Conservation (phyloP, 2,329 filamentous ascomycete genomes). For the Diplodia seriata region DNA sequence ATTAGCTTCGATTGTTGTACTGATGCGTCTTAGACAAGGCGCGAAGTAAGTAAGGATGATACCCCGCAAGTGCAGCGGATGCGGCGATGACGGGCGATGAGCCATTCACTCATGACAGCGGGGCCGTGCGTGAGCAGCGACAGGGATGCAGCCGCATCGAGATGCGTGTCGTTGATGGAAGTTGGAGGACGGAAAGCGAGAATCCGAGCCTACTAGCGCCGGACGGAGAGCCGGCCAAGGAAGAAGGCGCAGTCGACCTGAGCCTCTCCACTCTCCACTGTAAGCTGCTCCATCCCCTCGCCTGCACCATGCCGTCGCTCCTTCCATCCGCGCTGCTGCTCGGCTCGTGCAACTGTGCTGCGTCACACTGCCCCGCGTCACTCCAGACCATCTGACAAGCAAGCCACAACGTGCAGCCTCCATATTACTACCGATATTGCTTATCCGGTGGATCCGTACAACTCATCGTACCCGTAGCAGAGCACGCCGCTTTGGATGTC, state of each 20-base stretch:
- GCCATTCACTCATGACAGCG: too few species aligned
- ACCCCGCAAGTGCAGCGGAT: neutral
- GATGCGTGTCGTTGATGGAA: too few species aligned
- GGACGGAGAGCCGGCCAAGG: neutral
- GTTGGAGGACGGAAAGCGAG: neutral
- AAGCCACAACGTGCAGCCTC: constrained; percentile 3
- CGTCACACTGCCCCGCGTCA: neutral
- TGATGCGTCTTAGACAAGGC: neutral
- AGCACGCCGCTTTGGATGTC: constrained; percentile 29
- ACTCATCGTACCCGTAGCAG: constrained; percentile 32
- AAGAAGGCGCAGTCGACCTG: neutral
- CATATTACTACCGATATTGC: neutral
- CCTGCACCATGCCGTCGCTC: too few species aligned
- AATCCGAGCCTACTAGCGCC: too few species aligned
- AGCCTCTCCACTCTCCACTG: neutral
- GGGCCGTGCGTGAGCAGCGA: too few species aligned
- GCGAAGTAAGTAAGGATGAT: too few species aligned
- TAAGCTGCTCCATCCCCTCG: too few species aligned
- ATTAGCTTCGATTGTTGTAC: too few species aligned
- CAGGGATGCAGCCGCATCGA: too few species aligned
- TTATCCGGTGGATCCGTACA: neutral
- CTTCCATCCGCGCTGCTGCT: neutral
- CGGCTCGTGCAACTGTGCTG: neutral
- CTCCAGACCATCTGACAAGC: neutral
- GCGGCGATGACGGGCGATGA: neutral